Evolutionary conservation across 2,329 filamentous ascomycete genomes (phyloP).

Genomic region (Venturiaceae sp.): DNA sequence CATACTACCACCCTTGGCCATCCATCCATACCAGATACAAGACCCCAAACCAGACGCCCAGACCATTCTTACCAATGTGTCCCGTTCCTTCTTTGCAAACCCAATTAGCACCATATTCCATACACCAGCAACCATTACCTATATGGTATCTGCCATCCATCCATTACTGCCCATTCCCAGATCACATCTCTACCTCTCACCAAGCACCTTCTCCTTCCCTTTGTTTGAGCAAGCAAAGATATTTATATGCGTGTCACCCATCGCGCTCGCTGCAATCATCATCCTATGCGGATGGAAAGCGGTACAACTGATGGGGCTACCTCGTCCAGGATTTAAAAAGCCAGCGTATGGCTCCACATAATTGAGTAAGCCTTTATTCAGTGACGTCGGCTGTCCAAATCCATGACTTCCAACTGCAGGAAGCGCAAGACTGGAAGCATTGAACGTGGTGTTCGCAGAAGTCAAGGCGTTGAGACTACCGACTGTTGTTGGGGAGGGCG

Average conservation of each 20-base stretch:
- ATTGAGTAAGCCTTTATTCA: neutral
- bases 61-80: neutral
- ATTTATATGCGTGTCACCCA: slow-evolving; percentile 85
- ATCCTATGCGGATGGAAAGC: slow-evolving; percentile 94
- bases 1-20: neutral
- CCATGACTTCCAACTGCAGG: neutral
- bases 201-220: slow-evolving; percentile 4
- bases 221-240: slow-evolving; percentile 55
- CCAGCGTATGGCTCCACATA: slow-evolving; percentile 77
- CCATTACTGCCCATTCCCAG: too few species aligned
- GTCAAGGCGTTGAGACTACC: neutral
- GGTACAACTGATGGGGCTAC: slow-evolving; percentile 74
- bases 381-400: neutral
- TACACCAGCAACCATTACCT: too few species aligned
- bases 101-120: neutral
- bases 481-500: neutral
- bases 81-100: too few species aligned
- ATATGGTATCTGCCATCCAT: too few species aligned
- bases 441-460: neutral
- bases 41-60: neutral
- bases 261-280: slow-evolving; percentile 77
- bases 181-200: neutral
- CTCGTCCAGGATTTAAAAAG: slow-evolving; percentile 72
- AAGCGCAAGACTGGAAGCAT: neutral
- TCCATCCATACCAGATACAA: neutral